Evolutionary conservation across 805 yeast species (phyloP).

Genomic region (Jamesozyma jinghongensis): DNA sequence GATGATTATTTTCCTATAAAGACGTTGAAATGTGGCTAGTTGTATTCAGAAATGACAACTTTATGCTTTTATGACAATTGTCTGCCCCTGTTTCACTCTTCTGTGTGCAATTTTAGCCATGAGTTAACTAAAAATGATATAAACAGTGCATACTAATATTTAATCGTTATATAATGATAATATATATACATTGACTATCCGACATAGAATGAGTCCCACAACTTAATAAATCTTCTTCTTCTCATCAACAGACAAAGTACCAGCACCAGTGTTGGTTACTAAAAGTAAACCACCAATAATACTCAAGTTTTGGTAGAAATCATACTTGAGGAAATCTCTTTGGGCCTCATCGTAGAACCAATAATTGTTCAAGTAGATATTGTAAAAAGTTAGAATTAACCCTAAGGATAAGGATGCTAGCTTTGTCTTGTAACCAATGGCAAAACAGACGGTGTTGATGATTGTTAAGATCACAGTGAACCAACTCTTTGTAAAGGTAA

Average conservation of each 20-base stretch:
- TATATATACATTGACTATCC: not conserved
- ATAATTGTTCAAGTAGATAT: conserved; percentile 73
- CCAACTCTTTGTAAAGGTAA: conserved; percentile 70
- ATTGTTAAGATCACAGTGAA: conserved; percentile 54
- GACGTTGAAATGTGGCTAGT: no score
- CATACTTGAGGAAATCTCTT: conserved; percentile 85
- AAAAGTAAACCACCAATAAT: conserved; percentile 90
- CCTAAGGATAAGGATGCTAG: conserved; percentile 69
- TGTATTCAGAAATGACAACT: no score
- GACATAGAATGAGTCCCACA: not conserved
- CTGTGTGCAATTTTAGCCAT: no score
- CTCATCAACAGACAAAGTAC: conserved; percentile 85
- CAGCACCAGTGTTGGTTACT: conserved; percentile 94
- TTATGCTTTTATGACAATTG: no score
- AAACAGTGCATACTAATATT: no score
- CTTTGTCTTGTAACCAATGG: conserved; percentile 88
- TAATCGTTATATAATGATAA: not conserved
- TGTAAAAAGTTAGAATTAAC: conserved; percentile 62
- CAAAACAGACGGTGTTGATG: conserved; percentile 68
- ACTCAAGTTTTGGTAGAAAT: conserved; percentile 87
- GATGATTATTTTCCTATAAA: no score
- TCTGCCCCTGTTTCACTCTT: no score
- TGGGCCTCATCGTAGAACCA: conserved; percentile 67
- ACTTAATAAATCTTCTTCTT: conserved; percentile 78
- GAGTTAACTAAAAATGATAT: no score